A percentile compares a stretch with the other conserved stretches of the same genome.
Conservation (phyloP, 257 asterid species). For the Cordia subcordata region DNA sequence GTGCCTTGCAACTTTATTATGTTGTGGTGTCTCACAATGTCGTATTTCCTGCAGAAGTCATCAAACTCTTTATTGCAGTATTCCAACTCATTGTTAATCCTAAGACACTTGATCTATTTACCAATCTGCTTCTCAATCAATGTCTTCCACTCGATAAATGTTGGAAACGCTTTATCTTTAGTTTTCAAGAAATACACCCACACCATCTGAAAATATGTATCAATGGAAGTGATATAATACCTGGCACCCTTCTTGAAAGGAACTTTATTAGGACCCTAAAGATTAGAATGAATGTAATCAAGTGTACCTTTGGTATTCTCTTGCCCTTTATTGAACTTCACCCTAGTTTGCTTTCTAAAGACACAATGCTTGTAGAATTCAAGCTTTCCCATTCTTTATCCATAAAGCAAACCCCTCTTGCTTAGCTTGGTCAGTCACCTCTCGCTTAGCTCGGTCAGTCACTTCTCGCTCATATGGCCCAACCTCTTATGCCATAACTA, state of each 20-base stretch:
- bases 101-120: not conserved
- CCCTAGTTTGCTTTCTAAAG: constrained; percentile 18
- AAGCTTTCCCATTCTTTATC: not conserved
- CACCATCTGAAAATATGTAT: not conserved
- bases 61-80: not conserved
- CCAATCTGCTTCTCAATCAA: not conserved
- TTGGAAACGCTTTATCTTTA: not conserved
- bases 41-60: constrained; percentile 2
- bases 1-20: not conserved
- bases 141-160: not conserved
- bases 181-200: not conserved
- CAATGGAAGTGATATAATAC: not conserved
- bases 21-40: not conserved
- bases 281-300: not conserved
- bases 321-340: not conserved
- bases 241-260: not conserved
- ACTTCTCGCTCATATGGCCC: not conserved
- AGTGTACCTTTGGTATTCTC: not conserved
- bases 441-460: not conserved
- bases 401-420: not conserved
- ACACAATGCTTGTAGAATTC: constrained; percentile 25
- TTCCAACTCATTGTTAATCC: not conserved
- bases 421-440: not conserved
- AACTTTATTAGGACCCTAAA: not conserved
- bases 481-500: not conserved